Percentiles rank a stretch among this genome's conserved stretches.
Evolutionary conservation across 2,329 filamentous ascomycete species (phyloP).

Genomic region (Cladophialophora immunda): DNA sequence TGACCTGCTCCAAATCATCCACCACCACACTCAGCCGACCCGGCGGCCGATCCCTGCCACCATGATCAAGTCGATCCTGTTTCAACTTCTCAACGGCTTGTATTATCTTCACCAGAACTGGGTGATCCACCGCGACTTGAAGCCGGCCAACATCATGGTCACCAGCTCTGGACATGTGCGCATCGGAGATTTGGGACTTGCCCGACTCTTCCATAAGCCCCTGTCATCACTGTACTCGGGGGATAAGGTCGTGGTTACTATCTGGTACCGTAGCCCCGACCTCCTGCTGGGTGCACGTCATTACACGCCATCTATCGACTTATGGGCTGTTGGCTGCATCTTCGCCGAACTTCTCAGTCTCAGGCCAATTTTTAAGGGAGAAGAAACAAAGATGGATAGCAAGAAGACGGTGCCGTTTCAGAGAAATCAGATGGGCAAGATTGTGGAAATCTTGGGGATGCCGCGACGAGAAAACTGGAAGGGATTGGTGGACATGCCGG

Average conservation of each 20-base stretch:
- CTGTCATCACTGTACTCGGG: slow-evolving; percentile 89
- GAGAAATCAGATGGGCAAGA: slow-evolving; percentile 98
- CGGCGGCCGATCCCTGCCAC: slow-evolving; percentile 86
- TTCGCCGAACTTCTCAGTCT: slow-evolving; percentile 92
- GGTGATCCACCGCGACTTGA: slow-evolving; percentile 96
- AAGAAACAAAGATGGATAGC: slow-evolving; percentile 98
- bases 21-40: slow-evolving; percentile 91
- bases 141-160: slow-evolving; percentile 99
- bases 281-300: slow-evolving; percentile 91
- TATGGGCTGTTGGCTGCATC: slow-evolving; percentile 98
- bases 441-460: slow-evolving; percentile 93
- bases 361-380: slow-evolving; percentile 95
- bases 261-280: slow-evolving; percentile 98
- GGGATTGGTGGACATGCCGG: slow-evolving; percentile 82
- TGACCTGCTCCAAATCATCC: slow-evolving; percentile 95
- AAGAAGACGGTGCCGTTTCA: slow-evolving; percentile 99
- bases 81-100: slow-evolving; percentile 92
- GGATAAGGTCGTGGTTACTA: slow-evolving; percentile 98
- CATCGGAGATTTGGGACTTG: slow-evolving; percentile 92
- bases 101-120: slow-evolving; percentile 96
- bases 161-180: slow-evolving; percentile 89
- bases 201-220: slow-evolving; percentile 92
- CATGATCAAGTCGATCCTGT: slow-evolving; percentile 93
- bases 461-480: slow-evolving; percentile 92
- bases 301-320: slow-evolving; percentile 95